A percentile compares a stretch with the other conserved stretches of the same genome.
phyloP scores from a whole-genome alignment of 352 stramenopile species.

The Phytophthora constricta region DNA sequence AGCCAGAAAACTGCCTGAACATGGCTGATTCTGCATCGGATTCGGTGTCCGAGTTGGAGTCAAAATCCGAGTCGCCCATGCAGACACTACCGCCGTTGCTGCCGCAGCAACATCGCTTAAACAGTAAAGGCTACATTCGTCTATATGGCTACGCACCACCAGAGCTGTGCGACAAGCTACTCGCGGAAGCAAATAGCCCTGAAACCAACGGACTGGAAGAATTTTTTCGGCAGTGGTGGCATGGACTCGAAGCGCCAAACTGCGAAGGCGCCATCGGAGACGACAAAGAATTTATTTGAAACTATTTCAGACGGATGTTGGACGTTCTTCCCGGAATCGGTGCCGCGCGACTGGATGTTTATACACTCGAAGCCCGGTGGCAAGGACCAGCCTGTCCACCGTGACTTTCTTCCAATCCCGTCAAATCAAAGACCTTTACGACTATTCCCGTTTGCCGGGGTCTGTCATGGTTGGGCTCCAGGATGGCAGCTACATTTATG shows the following conservation, averaged over 20 bases:
- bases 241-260: neutral
- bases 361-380: neutral
- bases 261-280: neutral
- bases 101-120: neutral
- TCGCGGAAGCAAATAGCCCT: neutral
- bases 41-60: neutral
- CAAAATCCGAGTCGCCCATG: neutral
- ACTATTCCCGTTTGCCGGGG: neutral
- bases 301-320: neutral
- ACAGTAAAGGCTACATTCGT: neutral
- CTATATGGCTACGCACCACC: neutral
- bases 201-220: neutral
- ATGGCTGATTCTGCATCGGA: no score
- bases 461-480: slow-evolving; percentile 8
- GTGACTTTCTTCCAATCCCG: neutral
- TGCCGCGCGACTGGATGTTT: neutral
- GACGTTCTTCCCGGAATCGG: neutral
- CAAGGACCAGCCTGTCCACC: neutral
- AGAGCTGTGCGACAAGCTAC: neutral
- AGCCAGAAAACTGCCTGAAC: no score
- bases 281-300: neutral
- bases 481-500: slow-evolving; percentile 4
- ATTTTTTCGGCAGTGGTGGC: neutral
- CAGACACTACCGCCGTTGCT: neutral
- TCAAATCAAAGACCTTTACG: neutral